A percentile compares a stretch with the other conserved stretches of the same genome.
Conservation (phyloP, 129 eudicot genomes). For the Pulicaria dysenterica region DNA sequence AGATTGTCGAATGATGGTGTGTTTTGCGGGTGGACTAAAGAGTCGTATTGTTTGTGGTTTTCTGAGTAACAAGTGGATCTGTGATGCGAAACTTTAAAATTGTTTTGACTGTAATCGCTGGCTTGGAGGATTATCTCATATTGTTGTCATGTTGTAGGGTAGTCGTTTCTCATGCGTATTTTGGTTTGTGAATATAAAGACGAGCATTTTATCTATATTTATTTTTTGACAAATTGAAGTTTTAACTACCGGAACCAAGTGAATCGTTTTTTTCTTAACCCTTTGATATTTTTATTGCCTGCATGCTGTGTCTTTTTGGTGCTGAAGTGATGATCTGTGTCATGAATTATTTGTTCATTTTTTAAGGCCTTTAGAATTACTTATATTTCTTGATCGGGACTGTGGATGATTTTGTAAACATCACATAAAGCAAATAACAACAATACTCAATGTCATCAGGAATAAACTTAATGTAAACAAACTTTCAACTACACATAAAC, state of each 20-base stretch:
- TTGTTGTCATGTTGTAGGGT: conserved; percentile 28
- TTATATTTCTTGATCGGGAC: no score
- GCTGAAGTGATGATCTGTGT: background rate
- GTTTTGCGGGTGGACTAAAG: conserved; percentile 9
- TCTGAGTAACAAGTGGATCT: conserved; percentile 23
- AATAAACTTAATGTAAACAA: no score
- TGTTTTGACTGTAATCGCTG: conserved; percentile 26
- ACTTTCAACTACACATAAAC: no score
- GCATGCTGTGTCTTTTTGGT: background rate
- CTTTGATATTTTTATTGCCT: conserved; percentile 11
- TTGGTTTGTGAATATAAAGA: conserved; percentile 38
- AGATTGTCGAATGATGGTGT: background rate
- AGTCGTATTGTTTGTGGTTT: conserved; percentile 8
- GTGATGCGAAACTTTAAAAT: conserved; percentile 16
- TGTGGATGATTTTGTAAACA: no score
- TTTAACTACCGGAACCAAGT: background rate
- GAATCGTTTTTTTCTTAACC: background rate
- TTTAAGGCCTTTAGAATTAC: no score
- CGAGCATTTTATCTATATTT: background rate
- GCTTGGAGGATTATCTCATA: conserved; percentile 24
- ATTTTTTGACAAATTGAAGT: conserved; percentile 4
- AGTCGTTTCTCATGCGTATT: conserved; percentile 14
- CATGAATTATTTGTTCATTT: no score
- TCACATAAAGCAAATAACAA: no score
- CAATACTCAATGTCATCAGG: no score